Conservation (phyloP, 129 eudicot species). For the Flaveria trinervia region DNA sequence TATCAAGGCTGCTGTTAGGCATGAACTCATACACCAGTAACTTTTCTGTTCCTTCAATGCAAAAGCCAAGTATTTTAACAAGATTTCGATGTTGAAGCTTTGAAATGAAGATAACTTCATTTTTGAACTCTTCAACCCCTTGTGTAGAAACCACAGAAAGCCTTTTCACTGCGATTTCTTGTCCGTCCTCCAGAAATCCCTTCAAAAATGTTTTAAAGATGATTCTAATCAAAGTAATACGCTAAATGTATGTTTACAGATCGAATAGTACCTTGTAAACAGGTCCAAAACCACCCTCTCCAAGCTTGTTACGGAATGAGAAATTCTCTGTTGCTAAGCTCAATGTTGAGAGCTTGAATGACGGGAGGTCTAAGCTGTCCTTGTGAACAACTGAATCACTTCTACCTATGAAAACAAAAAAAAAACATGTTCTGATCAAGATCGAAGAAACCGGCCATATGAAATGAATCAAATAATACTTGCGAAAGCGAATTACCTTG, state of each 20-base stretch:
- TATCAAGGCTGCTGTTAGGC: background rate
- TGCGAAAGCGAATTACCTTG: background rate
- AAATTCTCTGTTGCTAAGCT: background rate
- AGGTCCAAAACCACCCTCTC: background rate
- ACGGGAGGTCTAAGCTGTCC: background rate
- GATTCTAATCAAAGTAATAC: background rate
- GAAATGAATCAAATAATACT: background rate
- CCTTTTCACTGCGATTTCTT: background rate
- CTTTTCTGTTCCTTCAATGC: background rate
- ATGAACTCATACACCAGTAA: background rate
- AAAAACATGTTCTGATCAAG: background rate
- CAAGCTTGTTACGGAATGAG: background rate
- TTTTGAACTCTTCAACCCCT: background rate
- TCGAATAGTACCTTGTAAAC: background rate
- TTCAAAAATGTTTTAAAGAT: background rate
- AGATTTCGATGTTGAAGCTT: constrained; percentile 1
- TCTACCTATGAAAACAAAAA: background rate
- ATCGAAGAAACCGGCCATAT: background rate
- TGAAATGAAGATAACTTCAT: background rate
- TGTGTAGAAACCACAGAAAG: background rate
- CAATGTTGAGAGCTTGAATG: background rate
- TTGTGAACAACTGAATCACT: background rate
- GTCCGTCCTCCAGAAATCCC: background rate
- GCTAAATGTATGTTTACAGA: background rate
- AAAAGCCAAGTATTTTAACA: background rate